Evolutionary conservation across 305 asterid genomes (phyloP).

Genomic region (Fraxinus greggii): DNA sequence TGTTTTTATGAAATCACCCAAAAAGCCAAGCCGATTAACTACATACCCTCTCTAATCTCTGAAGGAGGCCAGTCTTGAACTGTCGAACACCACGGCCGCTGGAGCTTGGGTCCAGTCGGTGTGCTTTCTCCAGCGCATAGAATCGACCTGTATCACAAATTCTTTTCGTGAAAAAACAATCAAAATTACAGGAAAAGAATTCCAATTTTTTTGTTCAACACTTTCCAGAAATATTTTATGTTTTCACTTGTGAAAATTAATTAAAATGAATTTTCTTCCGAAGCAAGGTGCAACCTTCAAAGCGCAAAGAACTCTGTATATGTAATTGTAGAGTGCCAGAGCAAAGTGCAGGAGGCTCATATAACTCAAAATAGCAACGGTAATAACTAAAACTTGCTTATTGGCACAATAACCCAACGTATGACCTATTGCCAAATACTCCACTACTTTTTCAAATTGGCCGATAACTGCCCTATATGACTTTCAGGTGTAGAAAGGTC

Average conservation of each 20-base stretch:
- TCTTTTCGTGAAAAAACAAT: background rate
- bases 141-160: constrained; percentile 63
- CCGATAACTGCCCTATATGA: background rate
- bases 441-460: background rate
- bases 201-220: background rate
- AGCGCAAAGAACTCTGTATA: background rate
- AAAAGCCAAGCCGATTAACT: background rate
- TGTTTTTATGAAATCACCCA: background rate
- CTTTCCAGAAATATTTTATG: background rate
- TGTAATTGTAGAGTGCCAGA: background rate
- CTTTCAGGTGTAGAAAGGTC: background rate
- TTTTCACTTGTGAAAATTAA: background rate
- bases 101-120: constrained; percentile 89
- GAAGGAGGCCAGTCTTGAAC: constrained; percentile 91
- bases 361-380: background rate
- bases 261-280: background rate
- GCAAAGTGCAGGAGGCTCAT: background rate
- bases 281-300: background rate
- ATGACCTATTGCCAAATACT: background rate
- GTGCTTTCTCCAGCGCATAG: constrained; percentile 98
- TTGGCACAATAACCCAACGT: background rate
- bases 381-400: background rate
- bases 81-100: constrained; percentile 99
- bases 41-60: constrained; percentile 80
- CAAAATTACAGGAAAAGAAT: background rate